These are phyloP conservation scores for Trypanosoma boissoni DNA, from an alignment of 208 protist genomes.

Conservation along the genomic window DNA sequence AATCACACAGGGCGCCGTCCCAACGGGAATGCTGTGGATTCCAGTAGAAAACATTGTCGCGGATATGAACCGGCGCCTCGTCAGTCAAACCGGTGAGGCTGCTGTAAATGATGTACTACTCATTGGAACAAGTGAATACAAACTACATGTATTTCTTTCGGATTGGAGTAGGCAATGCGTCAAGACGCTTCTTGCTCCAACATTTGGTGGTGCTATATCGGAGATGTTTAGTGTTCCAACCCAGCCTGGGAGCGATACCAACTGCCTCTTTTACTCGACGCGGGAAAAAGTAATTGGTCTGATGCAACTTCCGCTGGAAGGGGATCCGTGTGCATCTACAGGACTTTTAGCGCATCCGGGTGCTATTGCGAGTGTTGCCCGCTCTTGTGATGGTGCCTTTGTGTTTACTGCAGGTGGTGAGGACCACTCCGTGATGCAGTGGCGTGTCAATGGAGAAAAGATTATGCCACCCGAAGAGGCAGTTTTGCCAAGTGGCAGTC, in stretches of 20 bases:
- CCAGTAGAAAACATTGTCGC: conserved; percentile 32
- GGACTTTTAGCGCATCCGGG: conserved; percentile 94
- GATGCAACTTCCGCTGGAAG: conserved; percentile 88
- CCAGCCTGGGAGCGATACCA: conserved; percentile 6
- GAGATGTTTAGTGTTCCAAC: conserved; percentile 52
- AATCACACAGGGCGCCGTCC: conserved; percentile 88
- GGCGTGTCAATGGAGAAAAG: conserved; percentile 61
- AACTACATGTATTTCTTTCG: conserved; percentile 79
- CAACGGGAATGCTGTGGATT: conserved; percentile 90
- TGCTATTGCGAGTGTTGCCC: conserved; percentile 58
- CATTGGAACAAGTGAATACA: conserved; percentile 90
- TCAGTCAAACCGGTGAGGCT: background rate
- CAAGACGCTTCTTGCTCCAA: conserved; percentile 87
- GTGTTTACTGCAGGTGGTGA: conserved; percentile 91
- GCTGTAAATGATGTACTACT: conserved; percentile 59
- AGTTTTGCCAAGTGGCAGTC: background rate
- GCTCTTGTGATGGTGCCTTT: conserved; percentile 81
- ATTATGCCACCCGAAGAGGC: conserved; percentile 32
- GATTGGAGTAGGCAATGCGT: conserved; percentile 87
- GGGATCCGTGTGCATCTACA: conserved; percentile 88
- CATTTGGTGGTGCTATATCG: conserved; percentile 90
- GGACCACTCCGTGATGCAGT: conserved; percentile 91
- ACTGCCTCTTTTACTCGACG: conserved; percentile 86
- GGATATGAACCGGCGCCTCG: conserved; percentile 16
- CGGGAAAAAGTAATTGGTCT: conserved; percentile 92